phyloP scores from a whole-genome alignment of 2,329 filamentous ascomycete species.

The Fusarium miscanthi region DNA sequence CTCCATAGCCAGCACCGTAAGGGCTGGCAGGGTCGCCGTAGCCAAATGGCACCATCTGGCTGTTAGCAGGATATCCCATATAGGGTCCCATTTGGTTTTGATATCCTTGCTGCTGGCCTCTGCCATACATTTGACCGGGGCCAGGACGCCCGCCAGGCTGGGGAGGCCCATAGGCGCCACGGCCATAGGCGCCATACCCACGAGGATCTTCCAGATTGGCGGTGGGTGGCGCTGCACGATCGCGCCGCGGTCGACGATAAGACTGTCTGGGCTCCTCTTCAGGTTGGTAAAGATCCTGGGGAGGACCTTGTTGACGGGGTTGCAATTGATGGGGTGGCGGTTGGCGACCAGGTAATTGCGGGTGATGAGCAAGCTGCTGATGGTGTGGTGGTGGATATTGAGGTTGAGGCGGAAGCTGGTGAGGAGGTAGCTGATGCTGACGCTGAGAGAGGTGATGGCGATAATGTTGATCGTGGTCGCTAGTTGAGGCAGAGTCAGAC shows the following conservation, averaged over 20 bases:
- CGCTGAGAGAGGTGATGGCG: conserved; percentile 49
- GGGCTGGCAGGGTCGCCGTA: conserved; percentile 51
- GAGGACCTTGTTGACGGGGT: conserved; percentile 50
- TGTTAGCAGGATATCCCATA: conserved; percentile 52
- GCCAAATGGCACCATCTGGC: conserved; percentile 62
- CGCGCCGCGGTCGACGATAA: conserved; percentile 39
- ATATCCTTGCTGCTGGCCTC: conserved; percentile 53
- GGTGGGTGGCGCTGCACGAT: conserved; percentile 50
- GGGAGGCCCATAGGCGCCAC: conserved; percentile 43
- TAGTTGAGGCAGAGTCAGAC: conserved; percentile 67
- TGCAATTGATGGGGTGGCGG: conserved; percentile 52
- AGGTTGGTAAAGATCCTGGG: conserved; percentile 47
- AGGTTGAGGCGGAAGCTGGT: conserved; percentile 47
- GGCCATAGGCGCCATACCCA: conserved; percentile 65
- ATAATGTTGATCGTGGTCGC: conserved; percentile 32
- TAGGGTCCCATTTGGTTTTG: conserved; percentile 60
- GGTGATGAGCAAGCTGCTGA: conserved; percentile 48
- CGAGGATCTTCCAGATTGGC: conserved; percentile 74
- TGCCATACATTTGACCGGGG: conserved; percentile 46
- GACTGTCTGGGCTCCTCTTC: conserved; percentile 38
- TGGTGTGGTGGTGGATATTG: conserved; percentile 50
- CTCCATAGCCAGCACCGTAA: conserved; percentile 55
- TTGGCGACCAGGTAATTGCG: conserved; percentile 46
- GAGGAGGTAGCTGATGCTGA: conserved; percentile 49
- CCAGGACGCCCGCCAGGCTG: conserved; percentile 20